These are phyloP conservation scores for Ceratocystis lukuohia DNA, from an alignment of 2,329 filamentous ascomycete genomes.

Conservation along the genomic window DNA sequence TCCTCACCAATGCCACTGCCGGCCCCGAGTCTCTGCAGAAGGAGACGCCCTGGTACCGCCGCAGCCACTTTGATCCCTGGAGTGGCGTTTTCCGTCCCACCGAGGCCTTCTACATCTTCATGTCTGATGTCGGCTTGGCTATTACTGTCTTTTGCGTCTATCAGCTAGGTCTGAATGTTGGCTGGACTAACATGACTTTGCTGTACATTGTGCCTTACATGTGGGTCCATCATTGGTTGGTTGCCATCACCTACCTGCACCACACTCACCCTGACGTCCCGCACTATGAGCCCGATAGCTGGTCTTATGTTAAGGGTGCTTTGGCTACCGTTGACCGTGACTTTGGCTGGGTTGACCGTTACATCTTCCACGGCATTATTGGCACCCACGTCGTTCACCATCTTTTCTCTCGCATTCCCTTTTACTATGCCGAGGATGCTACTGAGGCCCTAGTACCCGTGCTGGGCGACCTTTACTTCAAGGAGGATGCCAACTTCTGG, in stretches of 20 bases:
- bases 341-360: constrained; percentile 49
- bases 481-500: constrained; percentile 32
- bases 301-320: constrained; percentile 50
- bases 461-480: constrained; percentile 42
- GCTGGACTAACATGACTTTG: constrained; percentile 38
- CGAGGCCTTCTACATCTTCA: constrained; percentile 42
- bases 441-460: constrained; percentile 42
- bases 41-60: constrained; percentile 31
- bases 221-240: constrained; percentile 60
- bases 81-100: constrained; percentile 46
- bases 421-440: constrained; percentile 46
- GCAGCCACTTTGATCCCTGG: constrained; percentile 48
- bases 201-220: constrained; percentile 53
- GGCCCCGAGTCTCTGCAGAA: constrained; percentile 37
- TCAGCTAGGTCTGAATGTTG: constrained; percentile 33
- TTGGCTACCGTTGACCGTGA: constrained; percentile 51
- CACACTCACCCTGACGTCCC: constrained; percentile 42
- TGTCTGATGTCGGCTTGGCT: constrained; percentile 47
- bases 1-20: constrained; percentile 44
- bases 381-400: constrained; percentile 53
- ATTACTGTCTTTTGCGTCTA: constrained; percentile 40
- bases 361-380: constrained; percentile 54
- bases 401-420: constrained; percentile 34
- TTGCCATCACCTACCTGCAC: constrained; percentile 63
- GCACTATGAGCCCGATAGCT: constrained; percentile 45